Conservation (phyloP, 441 rosid genomes). For the Erysimum pusillum region DNA sequence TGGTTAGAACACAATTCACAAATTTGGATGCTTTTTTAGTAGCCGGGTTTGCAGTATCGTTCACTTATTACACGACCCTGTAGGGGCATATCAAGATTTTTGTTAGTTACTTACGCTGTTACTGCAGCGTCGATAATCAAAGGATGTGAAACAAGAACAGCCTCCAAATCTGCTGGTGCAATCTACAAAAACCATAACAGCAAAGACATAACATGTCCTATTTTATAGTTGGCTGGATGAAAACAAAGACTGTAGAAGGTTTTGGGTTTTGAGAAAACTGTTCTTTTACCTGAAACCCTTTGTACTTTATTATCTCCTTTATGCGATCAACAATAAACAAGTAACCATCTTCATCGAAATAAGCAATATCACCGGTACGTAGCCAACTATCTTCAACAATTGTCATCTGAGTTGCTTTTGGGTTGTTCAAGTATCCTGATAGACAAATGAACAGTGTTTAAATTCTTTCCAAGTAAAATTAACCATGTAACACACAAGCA, state of each 20-base stretch:
- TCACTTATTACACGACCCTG: no score
- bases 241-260: not conserved
- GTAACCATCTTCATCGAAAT: slow-evolving; percentile 78
- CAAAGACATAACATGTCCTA: not conserved
- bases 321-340: slow-evolving; percentile 72
- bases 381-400: slow-evolving; percentile 82
- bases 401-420: slow-evolving; percentile 63
- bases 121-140: slow-evolving; percentile 80
- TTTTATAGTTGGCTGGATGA: not conserved
- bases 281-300: slow-evolving; percentile 78
- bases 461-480: not conserved
- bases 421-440: slow-evolving; percentile 74
- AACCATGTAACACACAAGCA: slow-evolving; percentile 13
- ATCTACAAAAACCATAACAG: slow-evolving; percentile 56
- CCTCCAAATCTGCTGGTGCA: slow-evolving; percentile 92
- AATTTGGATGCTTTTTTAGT: slow-evolving; percentile 1
- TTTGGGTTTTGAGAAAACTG: not conserved
- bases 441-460: not conserved
- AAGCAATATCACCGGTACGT: slow-evolving; percentile 86
- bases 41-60: not conserved
- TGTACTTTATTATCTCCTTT: slow-evolving; percentile 90
- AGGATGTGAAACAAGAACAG: slow-evolving; percentile 72
- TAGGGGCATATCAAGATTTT: slow-evolving; percentile 15
- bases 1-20: not conserved
- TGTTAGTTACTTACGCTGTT: slow-evolving; percentile 59